Base-by-base conservation (phyloP, 345 rosid genomes). In the Salix suchowensis region DNA sequence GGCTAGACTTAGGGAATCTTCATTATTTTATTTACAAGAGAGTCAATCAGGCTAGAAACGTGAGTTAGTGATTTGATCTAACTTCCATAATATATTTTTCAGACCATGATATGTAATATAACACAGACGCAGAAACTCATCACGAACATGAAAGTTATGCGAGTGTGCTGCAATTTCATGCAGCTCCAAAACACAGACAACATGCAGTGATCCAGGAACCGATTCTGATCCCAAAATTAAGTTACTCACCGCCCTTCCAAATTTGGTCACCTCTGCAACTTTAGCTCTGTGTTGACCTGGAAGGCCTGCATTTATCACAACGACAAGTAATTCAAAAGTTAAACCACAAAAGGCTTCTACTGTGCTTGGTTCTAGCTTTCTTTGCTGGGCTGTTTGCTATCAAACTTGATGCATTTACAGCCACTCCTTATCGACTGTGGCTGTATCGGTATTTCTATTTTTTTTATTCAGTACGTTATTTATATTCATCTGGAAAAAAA, bases 161-260 rank as follows among this genome's bases (percentile, higher is more conserved):
- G 19, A 13, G 50, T 14, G 52, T 13, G 18, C 52, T 12, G 14
- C 52, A 4, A 15, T 15, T 13, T 10, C 18, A 46, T 46, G 52
- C 52, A 46, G 1, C 52, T 14, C 18, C 52, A 12, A 46, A 46
- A 67, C 66, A 7, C 21, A 60, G 34, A 1, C 54, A 64, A 69
- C 64, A 65, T 65, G 19, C 15, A 72, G 39, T 26, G 50, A 42
- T 24, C 34, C 55, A 72, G 68, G 8, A 50, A 65, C 54, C 67
- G 19, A 9, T 16, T 72, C 28, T 66, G 28, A 42, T 46, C 64
- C 73, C 19, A 5, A 34, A 42, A 58, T 39, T 54, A 13, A 32
- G 58, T 37, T 34, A 70, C 78, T 81, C 52, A 81, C 80, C 39
- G 78, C 80, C 76, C 77, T 81, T 40, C 84, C 84, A 52, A 76